phyloP scores from a whole-genome alignment of 257 asterid genomes.

The Gentiana straminea region DNA sequence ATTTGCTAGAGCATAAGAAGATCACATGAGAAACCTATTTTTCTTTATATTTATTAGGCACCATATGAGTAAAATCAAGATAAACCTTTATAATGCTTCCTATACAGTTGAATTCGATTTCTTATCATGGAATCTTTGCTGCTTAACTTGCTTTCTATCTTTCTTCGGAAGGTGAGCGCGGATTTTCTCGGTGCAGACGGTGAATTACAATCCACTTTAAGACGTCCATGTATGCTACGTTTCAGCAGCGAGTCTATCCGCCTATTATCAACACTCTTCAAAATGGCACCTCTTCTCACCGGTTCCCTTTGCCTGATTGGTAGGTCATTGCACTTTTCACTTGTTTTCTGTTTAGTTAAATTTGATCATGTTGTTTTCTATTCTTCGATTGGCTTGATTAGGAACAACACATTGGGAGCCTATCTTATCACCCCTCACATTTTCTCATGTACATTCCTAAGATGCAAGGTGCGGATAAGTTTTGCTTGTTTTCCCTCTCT shows the following conservation, averaged over 20 bases:
- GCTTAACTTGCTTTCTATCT: conserved; percentile 1
- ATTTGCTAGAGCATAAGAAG: no score
- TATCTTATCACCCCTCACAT: no score
- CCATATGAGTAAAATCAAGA: no score
- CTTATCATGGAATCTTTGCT: not conserved
- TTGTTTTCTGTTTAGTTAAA: conserved; percentile 9
- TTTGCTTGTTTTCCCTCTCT: no score
- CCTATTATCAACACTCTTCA: conserved; percentile 47
- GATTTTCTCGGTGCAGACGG: conserved; percentile 64
- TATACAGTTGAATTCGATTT: no score
- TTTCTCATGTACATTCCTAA: no score
- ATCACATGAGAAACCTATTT: no score
- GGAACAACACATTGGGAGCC: no score
- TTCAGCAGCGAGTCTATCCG: conserved; percentile 67
- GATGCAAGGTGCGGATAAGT: no score
- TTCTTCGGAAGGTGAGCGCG: conserved; percentile 45
- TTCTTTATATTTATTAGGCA: no score
- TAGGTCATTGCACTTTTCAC: conserved; percentile 13
- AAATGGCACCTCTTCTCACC: conserved; percentile 56
- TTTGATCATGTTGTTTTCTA: conserved; percentile 1
- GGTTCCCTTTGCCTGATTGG: conserved; percentile 88
- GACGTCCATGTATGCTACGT: conserved; percentile 64
- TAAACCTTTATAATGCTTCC: no score
- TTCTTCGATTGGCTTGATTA: conserved; percentile 17
- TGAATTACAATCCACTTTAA: conserved; percentile 36